Evolutionary conservation across 1,284 basidiomycete genomes (phyloP).

Genomic region (Rhodotorula glutinis): DNA sequence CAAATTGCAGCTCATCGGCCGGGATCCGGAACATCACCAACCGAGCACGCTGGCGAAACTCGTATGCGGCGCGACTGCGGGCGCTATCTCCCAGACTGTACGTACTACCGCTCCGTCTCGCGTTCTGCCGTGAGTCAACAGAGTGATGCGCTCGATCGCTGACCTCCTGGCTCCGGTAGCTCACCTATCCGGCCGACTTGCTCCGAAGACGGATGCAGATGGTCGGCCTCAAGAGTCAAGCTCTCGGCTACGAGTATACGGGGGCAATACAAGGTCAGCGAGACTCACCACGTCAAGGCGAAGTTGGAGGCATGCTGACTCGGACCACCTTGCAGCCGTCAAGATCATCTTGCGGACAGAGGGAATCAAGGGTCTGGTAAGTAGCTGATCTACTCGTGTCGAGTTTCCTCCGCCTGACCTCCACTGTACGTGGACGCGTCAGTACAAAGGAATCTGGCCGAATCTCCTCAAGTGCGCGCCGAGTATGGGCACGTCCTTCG

Average conservation of each 20-base stretch:
- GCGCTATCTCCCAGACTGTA: slow-evolving; percentile 73
- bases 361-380: slow-evolving; percentile 28
- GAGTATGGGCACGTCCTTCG: slow-evolving; percentile 6
- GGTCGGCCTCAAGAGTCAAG: slow-evolving; percentile 66
- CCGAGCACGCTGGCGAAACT: slow-evolving; percentile 47
- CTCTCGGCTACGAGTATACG: slow-evolving; percentile 52
- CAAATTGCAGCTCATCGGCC: slow-evolving; percentile 35
- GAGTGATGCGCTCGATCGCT: too few relatives aligned
- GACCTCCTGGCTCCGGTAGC: slow-evolving; percentile 25
- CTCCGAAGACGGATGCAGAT: slow-evolving; percentile 94
- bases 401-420: not conserved
- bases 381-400: not conserved
- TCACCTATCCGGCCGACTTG: slow-evolving; percentile 96
- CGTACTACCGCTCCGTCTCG: not conserved
- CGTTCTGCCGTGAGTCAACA: too few relatives aligned
- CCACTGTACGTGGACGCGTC: not conserved
- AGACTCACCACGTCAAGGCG: not conserved
- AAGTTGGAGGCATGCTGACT: too few relatives aligned
- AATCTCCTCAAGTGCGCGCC: slow-evolving; percentile 31
- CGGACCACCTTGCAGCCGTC: slow-evolving; percentile 17
- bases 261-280: slow-evolving; percentile 26
- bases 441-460: slow-evolving; percentile 14
- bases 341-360: slow-evolving; percentile 34
- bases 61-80: slow-evolving; percentile 55
- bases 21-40: slow-evolving; percentile 18